Conservation (phyloP, 2,329 filamentous ascomycete genomes). For the Pseudogymnoascus verrucosus region DNA sequence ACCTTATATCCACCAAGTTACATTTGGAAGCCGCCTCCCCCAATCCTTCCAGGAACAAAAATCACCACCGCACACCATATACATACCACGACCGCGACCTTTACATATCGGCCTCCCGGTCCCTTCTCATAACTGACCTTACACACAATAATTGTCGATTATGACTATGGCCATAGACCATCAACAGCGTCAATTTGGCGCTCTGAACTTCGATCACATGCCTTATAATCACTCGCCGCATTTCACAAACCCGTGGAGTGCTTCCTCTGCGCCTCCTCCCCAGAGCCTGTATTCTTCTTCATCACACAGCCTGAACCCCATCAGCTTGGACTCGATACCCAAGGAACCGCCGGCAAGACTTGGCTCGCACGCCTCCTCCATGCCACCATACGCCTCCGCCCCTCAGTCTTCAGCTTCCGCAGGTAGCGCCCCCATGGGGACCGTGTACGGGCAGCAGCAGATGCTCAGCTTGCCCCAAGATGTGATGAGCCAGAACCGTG, state of each 20-base stretch:
- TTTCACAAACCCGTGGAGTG: slow-evolving; percentile 85
- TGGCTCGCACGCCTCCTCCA: slow-evolving; percentile 43
- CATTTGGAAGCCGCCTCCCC: background rate
- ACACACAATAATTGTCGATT: slow-evolving; percentile 27
- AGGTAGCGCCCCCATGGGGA: slow-evolving; percentile 54
- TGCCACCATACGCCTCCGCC: slow-evolving; percentile 66
- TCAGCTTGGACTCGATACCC: slow-evolving; percentile 48
- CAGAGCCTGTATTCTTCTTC: slow-evolving; percentile 54
- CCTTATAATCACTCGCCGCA: slow-evolving; percentile 54
- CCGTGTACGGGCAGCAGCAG: slow-evolving; percentile 52
- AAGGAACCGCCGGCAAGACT: slow-evolving; percentile 51
- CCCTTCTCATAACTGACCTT: background rate
- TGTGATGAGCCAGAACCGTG: slow-evolving; percentile 60
- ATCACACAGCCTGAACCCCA: slow-evolving; percentile 50
- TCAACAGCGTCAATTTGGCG: slow-evolving; percentile 72
- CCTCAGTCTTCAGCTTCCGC: slow-evolving; percentile 67
- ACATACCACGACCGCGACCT: background rate
- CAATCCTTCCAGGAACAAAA: background rate
- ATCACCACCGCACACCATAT: no score
- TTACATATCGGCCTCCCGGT: slow-evolving; percentile 14
- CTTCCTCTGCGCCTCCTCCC: slow-evolving; percentile 43
- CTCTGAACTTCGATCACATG: slow-evolving; percentile 72
- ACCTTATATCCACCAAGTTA: slow-evolving; percentile 9
- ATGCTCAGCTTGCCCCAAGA: slow-evolving; percentile 70
- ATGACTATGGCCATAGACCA: slow-evolving; percentile 97